Evolutionary conservation across 169 alveolate genomes (phyloP).

Genomic region (Plasmodium adleri): DNA sequence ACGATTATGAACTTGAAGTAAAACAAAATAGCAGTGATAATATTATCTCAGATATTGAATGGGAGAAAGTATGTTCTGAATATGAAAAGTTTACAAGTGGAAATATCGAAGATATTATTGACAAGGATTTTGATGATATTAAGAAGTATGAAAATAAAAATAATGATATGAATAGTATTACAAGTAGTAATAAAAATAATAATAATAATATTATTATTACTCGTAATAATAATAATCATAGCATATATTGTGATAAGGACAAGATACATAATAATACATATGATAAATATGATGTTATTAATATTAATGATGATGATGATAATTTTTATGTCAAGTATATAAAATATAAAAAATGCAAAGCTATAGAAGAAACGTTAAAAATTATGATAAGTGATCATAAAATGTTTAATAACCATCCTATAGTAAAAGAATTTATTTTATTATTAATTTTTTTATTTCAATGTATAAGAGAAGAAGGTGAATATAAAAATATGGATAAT

Average conservation of each 20-base stretch:
- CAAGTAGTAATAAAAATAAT: neutral
- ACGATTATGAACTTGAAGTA: conserved; percentile 44
- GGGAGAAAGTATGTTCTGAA: neutral
- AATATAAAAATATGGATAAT: too few species aligned
- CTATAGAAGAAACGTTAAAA: conserved; percentile 26
- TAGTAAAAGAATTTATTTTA: conserved; percentile 41
- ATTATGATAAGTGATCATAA: neutral
- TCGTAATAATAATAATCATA: too few species aligned
- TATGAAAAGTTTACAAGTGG: too few species aligned
- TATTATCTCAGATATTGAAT: conserved; percentile 44
- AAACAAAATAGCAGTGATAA: conserved; percentile 58
- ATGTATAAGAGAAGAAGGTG: conserved; percentile 11
- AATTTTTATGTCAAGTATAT: conserved; percentile 1
- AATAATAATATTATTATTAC: too few species aligned
- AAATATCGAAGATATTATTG: neutral
- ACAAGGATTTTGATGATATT: neutral
- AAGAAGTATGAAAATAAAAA: too few species aligned
- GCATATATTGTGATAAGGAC: too few species aligned
- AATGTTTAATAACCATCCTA: conserved; percentile 25
- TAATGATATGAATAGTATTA: neutral
- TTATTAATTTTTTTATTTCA: conserved; percentile 32
- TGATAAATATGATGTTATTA: too few species aligned
- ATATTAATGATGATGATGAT: neutral
- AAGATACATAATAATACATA: too few species aligned
- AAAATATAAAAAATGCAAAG: conserved; percentile 9